Evolutionary conservation across 495 filamentous ascomycete species (phyloP), one percentile per base, ranked within the genome.

Genomic region (Neurospora sp.): DNA sequence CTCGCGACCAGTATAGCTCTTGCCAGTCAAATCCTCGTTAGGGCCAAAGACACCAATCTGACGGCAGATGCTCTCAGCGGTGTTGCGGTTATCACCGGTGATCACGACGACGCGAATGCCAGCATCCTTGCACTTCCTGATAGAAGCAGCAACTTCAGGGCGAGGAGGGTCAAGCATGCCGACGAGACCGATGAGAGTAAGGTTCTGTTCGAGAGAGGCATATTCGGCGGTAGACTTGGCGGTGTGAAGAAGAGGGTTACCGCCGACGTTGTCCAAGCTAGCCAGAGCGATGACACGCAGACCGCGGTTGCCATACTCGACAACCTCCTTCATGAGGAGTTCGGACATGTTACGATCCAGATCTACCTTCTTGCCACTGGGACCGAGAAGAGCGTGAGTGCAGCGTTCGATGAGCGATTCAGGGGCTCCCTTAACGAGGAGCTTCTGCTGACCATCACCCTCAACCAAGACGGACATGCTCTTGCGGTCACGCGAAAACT

Each of bases 91-190:
- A 82, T 99, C 96, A 76, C 96, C 96, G 39, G 96, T 99, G 79
- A 99, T 97, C 68, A 99, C 96, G 77, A 99, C 91, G 41, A 99
- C 94, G 42, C 96, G 91, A 76, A 99, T 97, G 74, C 96, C 96
- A 75, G 96, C 96, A 71, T 92, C 90, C 76, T 90, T 91, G 81
- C 96, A 98, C 81, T 94, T 93, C 77, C 86, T 85, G 78, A 99
- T 97, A 35, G 96, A 93, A 53, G 84, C 87, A 59, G 91, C 86
- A 22, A 98, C 96, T 81, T 99, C 96, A n/a, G 92, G 91, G 68
- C 96, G 94, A 77, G 96, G 96, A 65, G 96, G 96, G 80, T 99
- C 96, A 75, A 98, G 87, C 96, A 99, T 99, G 74, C 91, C 94
- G 74, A 97, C 92, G 68, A 99, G 90, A 72, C 95, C 96, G 74